Base-by-base conservation (phyloP, 176 grass and related monocot species). In the Saccharum spontaneum region DNA sequence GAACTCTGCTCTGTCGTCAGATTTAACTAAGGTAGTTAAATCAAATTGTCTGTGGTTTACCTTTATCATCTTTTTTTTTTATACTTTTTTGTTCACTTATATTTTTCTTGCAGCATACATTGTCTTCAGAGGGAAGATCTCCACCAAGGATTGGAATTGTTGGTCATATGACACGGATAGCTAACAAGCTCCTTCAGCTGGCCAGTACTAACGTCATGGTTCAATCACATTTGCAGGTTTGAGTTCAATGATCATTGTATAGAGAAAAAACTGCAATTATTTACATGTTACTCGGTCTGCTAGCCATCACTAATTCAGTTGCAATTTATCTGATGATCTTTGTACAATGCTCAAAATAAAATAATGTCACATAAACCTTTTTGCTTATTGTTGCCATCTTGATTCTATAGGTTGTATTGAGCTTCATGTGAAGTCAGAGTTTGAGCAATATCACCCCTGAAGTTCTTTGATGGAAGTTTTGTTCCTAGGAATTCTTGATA, bases 141-240 rank as follows among this genome's bases (percentile, higher is more conserved):
- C 82, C 93, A 46, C 91, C 97, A 78, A 98, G 92, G 79, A 67
- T 88, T 55, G 97, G 93, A 82, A 89, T 87, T 67, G 65, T 91
- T 75, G 97, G 97, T 64, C 97, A 98, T 85, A 92, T 89, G 70
- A 94, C 97, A 73, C 86, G 79, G 74, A 99, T 99, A 70, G 87
- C 93, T 80, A 99, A 96, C 90, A 99, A 94, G 44, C 91, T 99
- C 88, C 79, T 90, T 84, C 89, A 95, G 81, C 86, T 94, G 75
- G 89, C 81, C 7, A 95, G 88, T 50, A 91, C 48, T 86, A 91
- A 86, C 62, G 75, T 28, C 45, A 76, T 43, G 64, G 90, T 99
- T 52, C 93, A 95, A 77, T 84, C 90, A 69, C 86, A 94, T 85
- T 92, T 99, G 61, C 90, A 99, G 97, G 97, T 99, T 85, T 75